phyloP scores from a whole-genome alignment of 2,329 filamentous ascomycete genomes.

The Nakataea oryzae region DNA sequence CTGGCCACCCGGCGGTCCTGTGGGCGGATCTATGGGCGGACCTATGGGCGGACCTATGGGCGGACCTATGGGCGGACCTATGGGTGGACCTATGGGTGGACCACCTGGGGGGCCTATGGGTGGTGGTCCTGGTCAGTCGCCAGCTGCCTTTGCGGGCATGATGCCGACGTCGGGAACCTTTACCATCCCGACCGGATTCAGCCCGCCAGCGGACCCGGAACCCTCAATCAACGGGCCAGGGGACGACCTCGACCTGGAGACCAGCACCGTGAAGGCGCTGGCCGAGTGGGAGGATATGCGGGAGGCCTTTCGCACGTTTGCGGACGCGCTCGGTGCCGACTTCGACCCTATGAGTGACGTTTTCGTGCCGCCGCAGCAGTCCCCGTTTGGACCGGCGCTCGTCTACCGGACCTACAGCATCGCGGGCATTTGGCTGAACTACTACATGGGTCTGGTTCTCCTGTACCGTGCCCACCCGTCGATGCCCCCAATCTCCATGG shows the following conservation, averaged over 20 bases:
- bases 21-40: constrained; percentile 2
- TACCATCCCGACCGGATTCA: constrained; percentile 42
- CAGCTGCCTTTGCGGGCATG: constrained; percentile 43
- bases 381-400: constrained; percentile 73
- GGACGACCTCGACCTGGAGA: constrained; percentile 49
- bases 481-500: constrained; percentile 86
- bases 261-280: constrained; percentile 58
- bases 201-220: constrained; percentile 31
- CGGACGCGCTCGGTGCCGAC: constrained; percentile 55
- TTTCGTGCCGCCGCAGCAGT: constrained; percentile 46
- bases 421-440: constrained; percentile 77
- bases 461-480: constrained; percentile 74
- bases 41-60: constrained; percentile 4
- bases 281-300: constrained; percentile 71
- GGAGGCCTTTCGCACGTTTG: constrained; percentile 58
- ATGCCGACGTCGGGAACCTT: constrained; percentile 41
- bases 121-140: constrained; percentile 21
- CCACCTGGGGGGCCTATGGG: neutral
- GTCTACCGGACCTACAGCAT: constrained; percentile 84
- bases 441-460: constrained; percentile 75
- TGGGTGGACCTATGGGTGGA: constrained; percentile 5
- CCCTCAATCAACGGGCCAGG: constrained; percentile 28
- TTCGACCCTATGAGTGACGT: constrained; percentile 69
- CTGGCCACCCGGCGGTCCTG: constrained; percentile 2
- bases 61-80: neutral